These are phyloP conservation scores for Hyphopichia homilentoma DNA, from an alignment of 805 yeast genomes.

Conservation along the genomic window DNA sequence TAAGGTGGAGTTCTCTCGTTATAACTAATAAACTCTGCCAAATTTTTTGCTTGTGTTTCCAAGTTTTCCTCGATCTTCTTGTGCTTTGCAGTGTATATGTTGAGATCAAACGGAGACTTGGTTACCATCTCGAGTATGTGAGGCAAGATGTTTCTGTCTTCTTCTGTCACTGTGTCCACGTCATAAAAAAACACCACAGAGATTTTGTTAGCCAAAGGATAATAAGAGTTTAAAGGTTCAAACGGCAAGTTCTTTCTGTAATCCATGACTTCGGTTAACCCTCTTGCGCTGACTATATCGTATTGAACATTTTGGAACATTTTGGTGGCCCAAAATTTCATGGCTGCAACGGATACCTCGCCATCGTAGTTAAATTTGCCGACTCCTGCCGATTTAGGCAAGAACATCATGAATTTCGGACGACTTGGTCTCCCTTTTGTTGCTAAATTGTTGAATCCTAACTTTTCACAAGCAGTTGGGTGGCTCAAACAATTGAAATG, in stretches of 20 bases:
- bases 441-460: constrained; percentile 42
- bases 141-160: constrained; percentile 61
- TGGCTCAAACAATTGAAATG: constrained; percentile 60
- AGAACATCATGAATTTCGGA: constrained; percentile 48
- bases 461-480: constrained; percentile 45
- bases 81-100: constrained; percentile 52
- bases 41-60: constrained; percentile 36
- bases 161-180: constrained; percentile 46
- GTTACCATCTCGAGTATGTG: constrained; percentile 59
- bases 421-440: constrained; percentile 5
- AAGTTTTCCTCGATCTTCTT: constrained; percentile 34
- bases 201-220: constrained; percentile 40
- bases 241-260: constrained; percentile 24
- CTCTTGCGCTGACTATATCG: constrained; percentile 25
- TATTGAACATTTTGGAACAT: constrained; percentile 44
- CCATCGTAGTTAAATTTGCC: constrained; percentile 46
- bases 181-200: constrained; percentile 55
- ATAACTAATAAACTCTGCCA: constrained; percentile 43
- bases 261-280: constrained; percentile 27
- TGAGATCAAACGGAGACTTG: constrained; percentile 51
- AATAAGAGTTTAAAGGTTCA: constrained; percentile 26
- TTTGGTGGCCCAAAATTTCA: constrained; percentile 46
- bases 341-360: constrained; percentile 22
- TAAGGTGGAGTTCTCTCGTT: constrained; percentile 29
- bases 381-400: constrained; percentile 48